Base-by-base conservation (phyloP, 257 asterid species). In the Datura wrightii region DNA sequence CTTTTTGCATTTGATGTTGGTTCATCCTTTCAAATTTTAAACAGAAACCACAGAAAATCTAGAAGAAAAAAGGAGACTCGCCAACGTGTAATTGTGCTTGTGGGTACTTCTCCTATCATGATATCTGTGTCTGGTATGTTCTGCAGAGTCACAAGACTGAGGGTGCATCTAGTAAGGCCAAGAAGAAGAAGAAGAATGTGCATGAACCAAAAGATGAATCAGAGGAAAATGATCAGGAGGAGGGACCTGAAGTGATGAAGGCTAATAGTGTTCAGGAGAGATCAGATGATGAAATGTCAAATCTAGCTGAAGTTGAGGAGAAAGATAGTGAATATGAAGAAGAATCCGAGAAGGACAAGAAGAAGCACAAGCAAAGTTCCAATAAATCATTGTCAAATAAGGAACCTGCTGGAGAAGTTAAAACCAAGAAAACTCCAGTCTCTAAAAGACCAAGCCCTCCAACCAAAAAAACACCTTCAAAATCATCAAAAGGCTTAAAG, bases 271-370 rank as follows among this genome's bases (percentile, higher is more conserved):
- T 79, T 69, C 91, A 85, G 1, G 94, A 92, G 78, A 87, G 79
- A 85, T 91, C 97, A 54, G 93, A 93, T 5, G 94, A 89, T 86
- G 99, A 92, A 89, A 85, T 89, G 87, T 91, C 97, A 82, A 94
- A 93, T 46, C 89, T 85, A 80, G 92, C 93, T 85, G 92, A 86
- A 53, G 89, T 89, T 85, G 93, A 88, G 85, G 93, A 89, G 84
- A 91, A 88, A 84, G 90, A 63, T 85, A 2, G 42, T 24, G 93
- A 87, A 72, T 82, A 90, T 70, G 91, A 90, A 84, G 87, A 85
- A 74, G 91, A 89, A 53, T 71, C 87, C 6, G 86, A 86, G 83
- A 92, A 87, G 67, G 90, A 92, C 82, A 92, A 86, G 84, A 88
- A 76, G 88, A 85, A 88, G 85, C 80, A 11, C 58, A 90, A 92